Evolutionary conservation across 805 yeast species (phyloP), one percentile per base, ranked within the genome.

Genomic region (Suhomyces sp.): DNA sequence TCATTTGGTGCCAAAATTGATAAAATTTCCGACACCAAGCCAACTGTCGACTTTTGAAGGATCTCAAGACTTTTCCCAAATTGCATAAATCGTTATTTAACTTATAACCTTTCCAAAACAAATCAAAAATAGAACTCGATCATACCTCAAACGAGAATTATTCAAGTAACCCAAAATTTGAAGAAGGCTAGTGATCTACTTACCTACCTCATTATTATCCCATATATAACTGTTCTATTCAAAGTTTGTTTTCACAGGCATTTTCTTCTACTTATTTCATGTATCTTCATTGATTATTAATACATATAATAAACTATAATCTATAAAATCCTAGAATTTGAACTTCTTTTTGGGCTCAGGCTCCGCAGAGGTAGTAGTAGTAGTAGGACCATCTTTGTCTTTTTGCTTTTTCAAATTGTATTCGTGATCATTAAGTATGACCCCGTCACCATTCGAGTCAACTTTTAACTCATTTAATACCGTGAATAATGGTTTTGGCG

Each of bases 1-100:
- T 74, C 86, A 52, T 84, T 85, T 64, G 89, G 89, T 49, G 80
- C 85, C 52, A 80, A 82, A 71, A 75, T 83, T 57, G 88, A 83
- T 57, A 84, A 84, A 67, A 68, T 76, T 50, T 66, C 67, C 53
- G 87, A 83, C 67, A 79, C 68, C 47, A 67, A 66, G 54, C 78
- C 79, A 47, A 72, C 69, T 55, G 65, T 74, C 58, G 68, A 68
- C 63, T 65, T 68, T 57, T 67, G 64, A 54, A 31, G 9, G 10
- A 25, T 44, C 48, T 39, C 40, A 20, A 17, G 43, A 37, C 19
- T 6, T 24, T 24, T 44, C 35, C 44, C 46, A 43, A 47, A 46
- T 48, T 53, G 56, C 56, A 53, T 53, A 50, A 47, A 53, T 44
- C 50, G 49, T 49, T 46, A 49, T 49, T 44, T 39, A 44, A 37